A percentile compares a stretch with the other conserved stretches of the same genome.
phyloP scores from a whole-genome alignment of 2,329 filamentous ascomycete genomes.

The Colletotrichum nymphaeae region DNA sequence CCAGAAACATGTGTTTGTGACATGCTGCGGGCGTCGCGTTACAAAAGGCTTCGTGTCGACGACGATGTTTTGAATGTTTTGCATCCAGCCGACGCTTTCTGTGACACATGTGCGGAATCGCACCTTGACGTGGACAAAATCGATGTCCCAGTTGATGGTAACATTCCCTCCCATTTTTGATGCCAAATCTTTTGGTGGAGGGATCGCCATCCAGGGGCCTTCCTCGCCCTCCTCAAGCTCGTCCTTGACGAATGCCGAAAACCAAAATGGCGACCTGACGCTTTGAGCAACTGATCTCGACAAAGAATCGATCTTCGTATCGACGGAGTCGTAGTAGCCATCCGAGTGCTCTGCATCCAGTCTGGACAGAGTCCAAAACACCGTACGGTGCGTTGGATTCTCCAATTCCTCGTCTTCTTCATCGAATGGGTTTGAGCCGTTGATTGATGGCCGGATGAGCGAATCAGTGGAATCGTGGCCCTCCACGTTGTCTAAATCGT shows the following conservation, averaged over 20 bases:
- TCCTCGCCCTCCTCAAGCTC: not conserved
- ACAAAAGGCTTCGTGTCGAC: not conserved
- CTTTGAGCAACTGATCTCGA: not conserved
- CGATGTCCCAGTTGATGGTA: not conserved
- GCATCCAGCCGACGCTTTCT: not conserved
- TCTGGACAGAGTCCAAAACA: not conserved
- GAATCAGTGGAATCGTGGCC: not conserved
- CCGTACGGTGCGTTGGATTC: not conserved
- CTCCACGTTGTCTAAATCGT: not conserved
- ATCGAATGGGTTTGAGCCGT: not conserved
- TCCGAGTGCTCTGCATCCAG: not conserved
- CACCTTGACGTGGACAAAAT: not conserved
- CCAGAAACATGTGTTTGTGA: not conserved
- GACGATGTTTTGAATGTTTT: not conserved
- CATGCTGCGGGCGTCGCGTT: not conserved
- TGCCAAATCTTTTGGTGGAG: not conserved
- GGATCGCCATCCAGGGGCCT: not conserved
- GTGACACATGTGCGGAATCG: not conserved
- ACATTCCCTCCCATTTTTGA: not conserved
- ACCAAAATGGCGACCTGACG: not conserved
- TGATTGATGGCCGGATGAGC: not conserved
- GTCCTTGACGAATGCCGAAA: not conserved
- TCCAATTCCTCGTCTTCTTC: not conserved
- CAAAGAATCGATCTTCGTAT: not conserved
- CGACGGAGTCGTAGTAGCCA: not conserved